Evolutionary conservation across 176 grass and related monocot species (phyloP), one percentile per base, ranked within the genome.

Genomic region (Zoysia pacifica): DNA sequence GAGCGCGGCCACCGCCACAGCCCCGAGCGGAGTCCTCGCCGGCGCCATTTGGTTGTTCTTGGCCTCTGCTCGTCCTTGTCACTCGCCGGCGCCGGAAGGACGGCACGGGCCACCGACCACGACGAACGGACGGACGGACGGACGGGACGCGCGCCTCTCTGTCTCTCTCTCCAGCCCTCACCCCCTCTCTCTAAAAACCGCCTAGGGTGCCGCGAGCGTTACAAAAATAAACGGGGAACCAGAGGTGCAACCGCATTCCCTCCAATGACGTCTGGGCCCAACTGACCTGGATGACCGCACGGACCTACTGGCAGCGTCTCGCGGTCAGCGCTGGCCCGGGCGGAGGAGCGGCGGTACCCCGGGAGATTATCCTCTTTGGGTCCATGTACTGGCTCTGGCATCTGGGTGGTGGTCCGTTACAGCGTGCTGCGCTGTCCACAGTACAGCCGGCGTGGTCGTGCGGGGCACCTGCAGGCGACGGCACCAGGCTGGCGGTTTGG

Each of bases 1-100:
- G 84, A 86, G 70, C 19, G 81, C 81, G 66, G 70, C 70, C 62
- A 84, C 39, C 18, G 81, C 76, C 36, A 84, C 55, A 12, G 14
- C 69, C 36, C 75, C 76, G 52, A 83, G 20, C 38, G 69, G 62
- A 69, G 64, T 28, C 81, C 35, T 73, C 63, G 19, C 38, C 70
- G 54, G 70, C 62, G 75, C 67, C 85, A 86, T 86, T 62, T 7
- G 1, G 0, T 36, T 28, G 9, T 1, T 18, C 46, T 5, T 1
- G 28, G 28, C 28, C 28, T 28, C 5, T 40, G 45, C 1, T 8
- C 6, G 7, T 6, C 9, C 18, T 9, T 13, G 1, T 28, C 28
- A 28, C 15, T 56, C 82, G 65, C 75, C 79, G 79, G 78, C 78
- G 78, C 16, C 65, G 16, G 56, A 70, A 62, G 52, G 51, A 71